These are phyloP conservation scores for Kodamaea kaohsiungensis DNA, from an alignment of 805 yeast genomes.

Conservation along the genomic window DNA sequence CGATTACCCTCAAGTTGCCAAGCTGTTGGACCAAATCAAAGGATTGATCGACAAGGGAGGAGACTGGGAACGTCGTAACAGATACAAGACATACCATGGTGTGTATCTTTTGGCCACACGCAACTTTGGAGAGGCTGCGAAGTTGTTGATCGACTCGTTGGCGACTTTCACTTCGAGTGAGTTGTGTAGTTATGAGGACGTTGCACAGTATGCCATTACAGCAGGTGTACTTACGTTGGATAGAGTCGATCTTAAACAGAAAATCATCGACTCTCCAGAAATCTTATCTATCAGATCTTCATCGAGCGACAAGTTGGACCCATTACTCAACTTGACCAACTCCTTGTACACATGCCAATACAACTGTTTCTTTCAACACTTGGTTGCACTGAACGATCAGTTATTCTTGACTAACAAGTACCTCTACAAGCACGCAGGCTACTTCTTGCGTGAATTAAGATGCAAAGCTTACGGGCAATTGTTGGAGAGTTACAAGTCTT, in stretches of 20 bases:
- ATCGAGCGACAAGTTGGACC: conserved; percentile 68
- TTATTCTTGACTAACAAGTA: conserved; percentile 65
- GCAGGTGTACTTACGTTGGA: conserved; percentile 84
- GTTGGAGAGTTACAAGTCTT: conserved; percentile 89
- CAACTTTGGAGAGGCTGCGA: conserved; percentile 82
- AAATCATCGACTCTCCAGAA: conserved; percentile 93
- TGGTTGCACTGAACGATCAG: conserved; percentile 75
- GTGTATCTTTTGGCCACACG: conserved; percentile 81
- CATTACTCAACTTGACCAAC: conserved; percentile 80
- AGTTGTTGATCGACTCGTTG: conserved; percentile 81
- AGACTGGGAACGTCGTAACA: conserved; percentile 97
- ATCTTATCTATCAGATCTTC: conserved; percentile 76
- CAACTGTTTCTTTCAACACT: conserved; percentile 69
- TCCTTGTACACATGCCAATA: conserved; percentile 89
- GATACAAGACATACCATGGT: conserved; percentile 90
- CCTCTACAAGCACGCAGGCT: conserved; percentile 75
- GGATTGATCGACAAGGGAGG: conserved; percentile 91
- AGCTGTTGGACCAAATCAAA: conserved; percentile 72
- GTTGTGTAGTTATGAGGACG: conserved; percentile 82
- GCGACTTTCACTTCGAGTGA: conserved; percentile 96
- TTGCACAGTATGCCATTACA: conserved; percentile 83
- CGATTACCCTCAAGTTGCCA: conserved; percentile 68
- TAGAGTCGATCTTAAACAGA: conserved; percentile 79
- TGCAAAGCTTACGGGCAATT: conserved; percentile 93
- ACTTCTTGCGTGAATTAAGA: conserved; percentile 87